Evolutionary conservation across 2,329 filamentous ascomycete species (phyloP).

Genomic region (Aspergillus arachidicola): DNA sequence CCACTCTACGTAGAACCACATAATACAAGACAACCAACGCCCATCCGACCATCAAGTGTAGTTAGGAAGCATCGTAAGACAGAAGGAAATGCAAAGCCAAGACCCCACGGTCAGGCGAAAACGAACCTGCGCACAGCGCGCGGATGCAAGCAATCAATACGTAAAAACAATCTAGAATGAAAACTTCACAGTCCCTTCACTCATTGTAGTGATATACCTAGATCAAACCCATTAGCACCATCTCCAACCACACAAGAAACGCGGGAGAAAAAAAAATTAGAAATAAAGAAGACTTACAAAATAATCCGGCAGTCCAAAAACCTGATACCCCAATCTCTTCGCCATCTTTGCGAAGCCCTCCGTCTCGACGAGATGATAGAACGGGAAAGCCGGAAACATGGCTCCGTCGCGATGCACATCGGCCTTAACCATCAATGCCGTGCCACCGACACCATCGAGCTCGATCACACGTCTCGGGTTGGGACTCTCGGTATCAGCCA

Average conservation of each 20-base stretch:
- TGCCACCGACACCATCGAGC: constrained; percentile 92
- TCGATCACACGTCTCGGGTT: constrained; percentile 67
- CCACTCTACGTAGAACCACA: background rate
- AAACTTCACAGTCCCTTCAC: constrained; percentile 43
- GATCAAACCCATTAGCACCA: constrained; percentile 3
- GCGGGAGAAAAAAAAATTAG: background rate
- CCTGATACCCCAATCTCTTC: constrained; percentile 78
- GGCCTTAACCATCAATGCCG: constrained; percentile 88
- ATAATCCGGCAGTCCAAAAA: constrained; percentile 92
- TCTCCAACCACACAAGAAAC: background rate
- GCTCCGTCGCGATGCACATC: constrained; percentile 96
- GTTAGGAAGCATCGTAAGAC: background rate
- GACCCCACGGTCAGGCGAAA: background rate
- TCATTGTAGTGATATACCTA: constrained; percentile 92
- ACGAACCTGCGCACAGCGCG: constrained; percentile 7
- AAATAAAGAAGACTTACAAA: constrained; percentile 63
- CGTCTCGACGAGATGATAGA: constrained; percentile 96
- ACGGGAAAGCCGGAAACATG: constrained; percentile 96
- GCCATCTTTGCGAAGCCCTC: constrained; percentile 99
- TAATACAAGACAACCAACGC: background rate
- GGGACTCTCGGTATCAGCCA: constrained; percentile 59
- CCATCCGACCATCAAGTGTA: background rate
- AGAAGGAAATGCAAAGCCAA: background rate
- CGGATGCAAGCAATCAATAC: constrained; percentile 7
- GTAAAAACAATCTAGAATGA: constrained; percentile 1